Evolutionary conservation across 345 rosid species (phyloP).

Genomic region (Boechera retrofracta): DNA sequence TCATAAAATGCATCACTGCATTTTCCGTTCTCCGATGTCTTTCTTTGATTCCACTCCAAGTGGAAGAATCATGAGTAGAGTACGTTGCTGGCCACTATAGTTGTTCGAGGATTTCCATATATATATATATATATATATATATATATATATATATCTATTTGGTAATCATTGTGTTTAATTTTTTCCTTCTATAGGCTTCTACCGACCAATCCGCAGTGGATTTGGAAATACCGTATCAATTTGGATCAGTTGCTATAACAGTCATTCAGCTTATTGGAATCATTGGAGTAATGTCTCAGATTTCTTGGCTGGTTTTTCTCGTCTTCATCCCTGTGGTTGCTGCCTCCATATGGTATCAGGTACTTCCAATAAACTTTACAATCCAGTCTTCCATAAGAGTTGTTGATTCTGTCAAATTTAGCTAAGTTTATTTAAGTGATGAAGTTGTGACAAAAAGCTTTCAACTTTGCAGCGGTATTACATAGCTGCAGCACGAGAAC

Average conservation of each 20-base stretch:
- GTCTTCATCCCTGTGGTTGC: conserved; percentile 73
- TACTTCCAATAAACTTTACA: conserved; percentile 35
- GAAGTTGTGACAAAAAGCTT: conserved; percentile 6
- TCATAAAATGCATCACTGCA: conserved; percentile 65
- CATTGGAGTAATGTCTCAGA: conserved; percentile 81
- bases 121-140: too few relatives aligned
- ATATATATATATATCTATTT: background rate
- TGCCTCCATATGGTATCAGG: conserved; percentile 80
- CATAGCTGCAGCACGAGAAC: conserved; percentile 74
- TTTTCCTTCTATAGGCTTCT: conserved; percentile 61
- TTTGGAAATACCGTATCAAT: conserved; percentile 51
- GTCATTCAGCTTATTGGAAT: conserved; percentile 67
- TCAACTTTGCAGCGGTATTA: conserved; percentile 65
- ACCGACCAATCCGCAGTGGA: conserved; percentile 80
- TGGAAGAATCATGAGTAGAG: conserved; percentile 75
- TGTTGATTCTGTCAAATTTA: conserved; percentile 15
- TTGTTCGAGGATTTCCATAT: background rate
- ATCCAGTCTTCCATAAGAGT: conserved; percentile 4
- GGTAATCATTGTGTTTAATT: conserved; percentile 3
- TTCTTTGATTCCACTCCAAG: conserved; percentile 89
- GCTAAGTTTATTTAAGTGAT: background rate
- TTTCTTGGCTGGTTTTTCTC: conserved; percentile 79
- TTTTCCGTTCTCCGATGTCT: conserved; percentile 80
- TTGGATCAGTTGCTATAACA: conserved; percentile 55
- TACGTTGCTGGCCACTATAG: conserved; percentile 38